These are phyloP conservation scores for Gastrolobium villosum DNA, from an alignment of 306 rosid genomes.

Conservation along the genomic window DNA sequence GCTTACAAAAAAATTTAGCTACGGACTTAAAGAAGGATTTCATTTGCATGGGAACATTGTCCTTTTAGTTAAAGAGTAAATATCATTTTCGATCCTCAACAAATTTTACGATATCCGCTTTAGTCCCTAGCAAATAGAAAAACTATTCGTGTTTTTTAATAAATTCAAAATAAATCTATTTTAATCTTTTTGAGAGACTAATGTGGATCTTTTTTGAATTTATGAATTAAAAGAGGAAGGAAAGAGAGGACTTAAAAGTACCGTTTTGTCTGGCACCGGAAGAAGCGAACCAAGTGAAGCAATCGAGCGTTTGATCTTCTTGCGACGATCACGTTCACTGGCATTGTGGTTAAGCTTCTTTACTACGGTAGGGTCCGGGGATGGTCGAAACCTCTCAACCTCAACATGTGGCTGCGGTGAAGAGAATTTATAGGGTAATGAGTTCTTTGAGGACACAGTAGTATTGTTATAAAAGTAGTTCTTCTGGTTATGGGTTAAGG, in stretches of 20 bases:
- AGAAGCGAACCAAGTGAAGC: slow-evolving; percentile 72
- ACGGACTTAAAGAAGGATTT: no score
- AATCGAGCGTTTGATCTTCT: slow-evolving; percentile 69
- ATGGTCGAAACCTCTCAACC: not conserved
- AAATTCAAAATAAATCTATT: no score
- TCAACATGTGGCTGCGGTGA: not conserved
- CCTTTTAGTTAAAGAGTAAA: no score
- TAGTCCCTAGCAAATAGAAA: no score
- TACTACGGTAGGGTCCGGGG: not conserved
- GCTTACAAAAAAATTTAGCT: no score
- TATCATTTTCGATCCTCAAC: no score
- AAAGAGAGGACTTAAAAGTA: slow-evolving; percentile 23
- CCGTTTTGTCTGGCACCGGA: slow-evolving; percentile 63
- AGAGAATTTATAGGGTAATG: slow-evolving; percentile 20
- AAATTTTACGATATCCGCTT: no score
- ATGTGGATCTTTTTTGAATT: no score
- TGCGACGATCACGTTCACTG: slow-evolving; percentile 84
- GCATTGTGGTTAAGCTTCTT: slow-evolving; percentile 85
- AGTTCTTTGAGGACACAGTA: not conserved
- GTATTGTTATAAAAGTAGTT: not conserved
- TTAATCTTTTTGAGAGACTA: no score
- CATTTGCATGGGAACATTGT: no score
- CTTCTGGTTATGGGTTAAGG: not conserved
- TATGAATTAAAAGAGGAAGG: no score
- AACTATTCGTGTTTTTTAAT: no score